Evolutionary conservation across 305 asterid genomes (phyloP), one percentile per base, ranked within the genome.

Genomic region (Solanum chacoense): DNA sequence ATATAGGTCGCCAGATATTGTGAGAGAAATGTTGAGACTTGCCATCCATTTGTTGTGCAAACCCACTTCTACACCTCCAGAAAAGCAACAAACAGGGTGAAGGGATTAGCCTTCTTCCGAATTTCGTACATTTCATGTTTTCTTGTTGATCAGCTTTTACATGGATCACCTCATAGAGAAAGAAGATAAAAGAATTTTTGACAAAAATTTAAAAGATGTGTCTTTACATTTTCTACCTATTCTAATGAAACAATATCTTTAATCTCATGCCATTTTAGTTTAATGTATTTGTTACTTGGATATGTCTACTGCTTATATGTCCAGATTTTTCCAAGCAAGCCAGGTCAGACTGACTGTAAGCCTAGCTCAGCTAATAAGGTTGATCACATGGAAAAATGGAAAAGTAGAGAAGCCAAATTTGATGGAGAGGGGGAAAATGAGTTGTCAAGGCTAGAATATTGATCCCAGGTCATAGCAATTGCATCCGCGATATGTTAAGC

Each of bases 91-190:
- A 18, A 45, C 10, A 50, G 73, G 18, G 11, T 29, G 50, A 79
- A 81, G 72, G 73, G 75, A 55, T 45, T 77, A 34, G 22, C 34
- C 55, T 59, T 88, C 20, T 38, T 50, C 83, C 20, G 7, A 78
- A 16, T 42, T 14, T 42, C 26, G 36, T 6, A 26, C 3, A 29
- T 55, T 36, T 26, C 73, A 87, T 29, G 34, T 34, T 31, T 24
- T 31, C 81, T 74, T 26, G 31, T 31, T 31, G 55, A 77, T 16
- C 29, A 29, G 16, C n/a, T 24, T 55, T 29, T 8, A 74, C 31
- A 74, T 16, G 85, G 36, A 71, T 73, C 91, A 94, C 96, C 98
- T 94, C 86, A 81, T 45, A 29, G 38, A 81, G 13, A 28, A 80
- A 26, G 18, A 81, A 81, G 86, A 81, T 45, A 18, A 28, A 16